Evolutionary conservation across 495 filamentous ascomycete species (phyloP).

Genomic region (Neurospora sp.): DNA sequence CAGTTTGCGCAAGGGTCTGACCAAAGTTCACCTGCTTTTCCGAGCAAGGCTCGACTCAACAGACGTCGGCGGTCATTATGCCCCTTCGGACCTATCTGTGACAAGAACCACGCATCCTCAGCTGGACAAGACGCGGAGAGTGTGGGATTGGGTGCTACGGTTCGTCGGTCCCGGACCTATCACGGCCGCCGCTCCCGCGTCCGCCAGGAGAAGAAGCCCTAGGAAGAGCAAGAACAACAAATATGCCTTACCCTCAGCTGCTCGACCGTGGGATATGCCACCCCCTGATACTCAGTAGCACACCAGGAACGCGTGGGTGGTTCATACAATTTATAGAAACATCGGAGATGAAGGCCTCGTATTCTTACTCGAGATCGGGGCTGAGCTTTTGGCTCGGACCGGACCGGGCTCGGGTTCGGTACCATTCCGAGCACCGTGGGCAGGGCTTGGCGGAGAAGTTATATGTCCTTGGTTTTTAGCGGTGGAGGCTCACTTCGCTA

Average conservation of each 20-base stretch:
- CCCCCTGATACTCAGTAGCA: slow-evolving; percentile 13
- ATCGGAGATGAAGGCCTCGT: background rate
- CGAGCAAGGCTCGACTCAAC: slow-evolving; percentile 30
- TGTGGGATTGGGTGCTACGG: slow-evolving; percentile 62
- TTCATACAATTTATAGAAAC: background rate
- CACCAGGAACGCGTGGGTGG: background rate
- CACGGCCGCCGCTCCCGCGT: background rate
- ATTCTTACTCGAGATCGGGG: background rate
- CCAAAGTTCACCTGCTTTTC: slow-evolving; percentile 60
- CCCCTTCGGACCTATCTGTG: slow-evolving; percentile 24
- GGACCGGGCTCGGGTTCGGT: background rate
- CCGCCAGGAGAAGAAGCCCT: background rate
- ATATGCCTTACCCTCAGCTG: background rate
- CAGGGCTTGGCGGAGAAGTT: background rate
- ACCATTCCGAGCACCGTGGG: background rate
- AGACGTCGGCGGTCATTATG: slow-evolving; percentile 35
- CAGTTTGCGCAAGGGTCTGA: slow-evolving; percentile 58
- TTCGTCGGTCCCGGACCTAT: slow-evolving; percentile 47
- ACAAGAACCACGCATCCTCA: slow-evolving; percentile 34
- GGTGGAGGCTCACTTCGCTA: background rate
- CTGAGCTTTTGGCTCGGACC: background rate
- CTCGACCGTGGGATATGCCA: background rate
- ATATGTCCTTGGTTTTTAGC: background rate
- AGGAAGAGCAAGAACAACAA: background rate
- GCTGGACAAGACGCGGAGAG: slow-evolving; percentile 52